Evolutionary conservation across 148 eudicot species (phyloP).

Genomic region (Chenopodium quinoa): DNA sequence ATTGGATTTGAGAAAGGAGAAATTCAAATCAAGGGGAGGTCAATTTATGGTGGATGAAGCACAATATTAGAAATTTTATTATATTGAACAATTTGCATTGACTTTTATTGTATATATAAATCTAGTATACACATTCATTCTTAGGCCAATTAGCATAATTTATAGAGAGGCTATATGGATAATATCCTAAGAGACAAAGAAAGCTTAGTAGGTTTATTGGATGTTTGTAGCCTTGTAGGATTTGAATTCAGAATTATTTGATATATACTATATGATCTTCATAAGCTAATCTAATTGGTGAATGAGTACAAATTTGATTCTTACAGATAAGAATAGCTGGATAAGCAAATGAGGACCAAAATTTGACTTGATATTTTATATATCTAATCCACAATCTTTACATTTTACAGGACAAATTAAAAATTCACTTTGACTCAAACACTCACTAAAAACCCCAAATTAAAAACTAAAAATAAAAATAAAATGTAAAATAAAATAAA

Average conservation of each 20-base stretch:
- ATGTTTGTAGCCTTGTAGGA: not conserved
- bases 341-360: not conserved
- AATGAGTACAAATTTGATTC: not conserved
- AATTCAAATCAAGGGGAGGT: not conserved
- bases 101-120: not conserved
- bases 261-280: not conserved
- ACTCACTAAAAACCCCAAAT: not conserved
- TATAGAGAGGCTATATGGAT: not conserved
- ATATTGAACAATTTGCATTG: not conserved
- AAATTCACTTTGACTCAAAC: constrained; percentile 7
- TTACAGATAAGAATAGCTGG: not conserved
- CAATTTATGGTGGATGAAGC: not conserved
- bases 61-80: not conserved
- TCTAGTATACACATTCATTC: not conserved
- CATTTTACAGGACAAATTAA: not conserved
- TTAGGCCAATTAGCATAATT: constrained; percentile 13
- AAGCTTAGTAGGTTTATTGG: not conserved
- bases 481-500: not conserved
- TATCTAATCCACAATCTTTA: not conserved
- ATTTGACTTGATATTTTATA: not conserved
- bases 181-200: constrained; percentile 4
- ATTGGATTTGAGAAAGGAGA: not conserved
- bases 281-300: constrained; percentile 4
- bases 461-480: not conserved
- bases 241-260: not conserved